Percentiles rank a stretch among this genome's conserved stretches.
Evolutionary conservation across 306 rosid species (phyloP).

Genomic region (Lupinus albus): DNA sequence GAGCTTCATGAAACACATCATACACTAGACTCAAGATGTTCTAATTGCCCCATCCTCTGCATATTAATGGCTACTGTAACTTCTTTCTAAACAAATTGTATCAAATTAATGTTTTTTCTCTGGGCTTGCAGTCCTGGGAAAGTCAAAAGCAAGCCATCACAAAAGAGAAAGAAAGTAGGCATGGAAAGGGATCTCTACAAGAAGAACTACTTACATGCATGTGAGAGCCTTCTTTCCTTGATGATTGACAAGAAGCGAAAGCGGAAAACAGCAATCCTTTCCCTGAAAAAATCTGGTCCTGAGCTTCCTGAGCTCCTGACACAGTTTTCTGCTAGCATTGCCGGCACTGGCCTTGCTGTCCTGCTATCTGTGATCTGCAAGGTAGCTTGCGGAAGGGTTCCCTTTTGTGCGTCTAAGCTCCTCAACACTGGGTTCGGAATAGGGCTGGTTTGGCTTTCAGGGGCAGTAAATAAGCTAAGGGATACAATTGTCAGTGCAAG

Average conservation of each 20-base stretch:
- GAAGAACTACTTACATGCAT: slow-evolving; percentile 82
- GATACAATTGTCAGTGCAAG: slow-evolving; percentile 58
- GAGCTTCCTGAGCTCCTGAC: slow-evolving; percentile 82
- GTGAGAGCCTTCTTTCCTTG: slow-evolving; percentile 80
- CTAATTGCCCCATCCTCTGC: neutral
- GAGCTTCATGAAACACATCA: slow-evolving; percentile 8
- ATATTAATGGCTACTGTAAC: slow-evolving; percentile 9
- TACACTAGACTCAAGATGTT: neutral
- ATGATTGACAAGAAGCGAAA: slow-evolving; percentile 56
- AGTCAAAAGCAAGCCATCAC: slow-evolving; percentile 59
- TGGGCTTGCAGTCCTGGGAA: slow-evolving; percentile 69
- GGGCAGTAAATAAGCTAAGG: slow-evolving; percentile 72
- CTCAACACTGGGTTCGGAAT: slow-evolving; percentile 65
- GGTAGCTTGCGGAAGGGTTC: slow-evolving; percentile 64
- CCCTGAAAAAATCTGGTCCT: slow-evolving; percentile 77
- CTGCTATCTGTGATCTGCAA: slow-evolving; percentile 67
- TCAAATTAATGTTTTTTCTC: slow-evolving; percentile 24
- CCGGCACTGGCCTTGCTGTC: slow-evolving; percentile 87
- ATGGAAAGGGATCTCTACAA: slow-evolving; percentile 73
- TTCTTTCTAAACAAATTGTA: slow-evolving; percentile 27
- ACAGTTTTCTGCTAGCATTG: slow-evolving; percentile 74
- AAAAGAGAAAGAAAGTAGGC: slow-evolving; percentile 61
- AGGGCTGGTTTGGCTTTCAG: slow-evolving; percentile 89
- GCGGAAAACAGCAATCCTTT: slow-evolving; percentile 58
- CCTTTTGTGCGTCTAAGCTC: slow-evolving; percentile 65